Conservation (phyloP, 1,284 basidiomycete genomes). For the Moesziomyces antarcticus region DNA sequence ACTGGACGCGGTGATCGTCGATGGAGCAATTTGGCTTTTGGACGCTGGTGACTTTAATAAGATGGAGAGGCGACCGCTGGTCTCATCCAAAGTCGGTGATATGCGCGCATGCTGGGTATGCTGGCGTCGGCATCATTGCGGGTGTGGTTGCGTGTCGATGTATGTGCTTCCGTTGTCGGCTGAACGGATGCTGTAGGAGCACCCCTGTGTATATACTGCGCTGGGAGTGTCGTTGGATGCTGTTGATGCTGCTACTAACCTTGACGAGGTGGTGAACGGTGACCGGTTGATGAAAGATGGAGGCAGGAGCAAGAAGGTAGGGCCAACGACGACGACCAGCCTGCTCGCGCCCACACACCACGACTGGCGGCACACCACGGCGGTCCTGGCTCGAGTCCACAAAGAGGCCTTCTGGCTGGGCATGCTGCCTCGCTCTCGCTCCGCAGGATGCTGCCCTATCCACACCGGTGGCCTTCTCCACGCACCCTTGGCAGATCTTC, state of each 20-base stretch:
- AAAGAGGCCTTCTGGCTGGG: not conserved
- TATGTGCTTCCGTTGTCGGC: not conserved
- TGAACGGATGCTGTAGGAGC: not conserved
- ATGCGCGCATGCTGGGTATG: not conserved
- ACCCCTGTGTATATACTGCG: constrained; percentile 1
- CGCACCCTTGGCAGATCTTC: too few species aligned
- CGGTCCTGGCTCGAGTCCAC: too few species aligned
- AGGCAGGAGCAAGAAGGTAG: constrained; percentile 22
- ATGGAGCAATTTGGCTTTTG: too few species aligned
- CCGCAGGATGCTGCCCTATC: not conserved
- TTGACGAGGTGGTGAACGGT: constrained; percentile 41
- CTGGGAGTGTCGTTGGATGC: constrained; percentile 9
- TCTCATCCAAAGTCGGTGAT: not conserved
- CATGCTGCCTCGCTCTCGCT: constrained; percentile 4
- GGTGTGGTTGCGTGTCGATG: not conserved
- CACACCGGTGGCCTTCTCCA: not conserved
- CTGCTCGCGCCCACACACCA: not conserved
- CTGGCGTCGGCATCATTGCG: not conserved
- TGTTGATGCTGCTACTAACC: constrained; percentile 38
- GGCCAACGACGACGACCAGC: constrained; percentile 8
- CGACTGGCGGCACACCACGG: not conserved
- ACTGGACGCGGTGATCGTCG: too few species aligned
- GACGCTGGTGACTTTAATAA: too few species aligned
- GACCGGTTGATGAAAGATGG: constrained; percentile 48
- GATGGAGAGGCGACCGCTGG: too few species aligned